These are phyloP conservation scores for Coniochaeta hoffmannii DNA, from an alignment of 2,329 filamentous ascomycete species.

Conservation along the genomic window DNA sequence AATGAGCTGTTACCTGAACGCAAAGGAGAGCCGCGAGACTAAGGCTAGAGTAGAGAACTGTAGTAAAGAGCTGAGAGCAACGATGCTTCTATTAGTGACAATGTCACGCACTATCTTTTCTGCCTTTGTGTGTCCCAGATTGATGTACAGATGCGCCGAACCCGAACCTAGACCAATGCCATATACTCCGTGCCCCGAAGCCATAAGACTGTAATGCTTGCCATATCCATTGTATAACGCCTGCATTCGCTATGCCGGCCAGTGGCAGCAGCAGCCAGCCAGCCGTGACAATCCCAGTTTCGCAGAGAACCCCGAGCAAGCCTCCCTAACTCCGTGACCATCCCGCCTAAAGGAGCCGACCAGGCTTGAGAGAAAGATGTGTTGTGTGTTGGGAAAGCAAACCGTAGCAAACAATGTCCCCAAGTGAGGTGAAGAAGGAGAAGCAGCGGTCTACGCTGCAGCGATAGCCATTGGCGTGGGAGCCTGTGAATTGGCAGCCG, in stretches of 20 bases:
- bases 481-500: slow-evolving; percentile 44
- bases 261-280: not conserved
- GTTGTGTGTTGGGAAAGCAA: not conserved
- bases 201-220: not conserved
- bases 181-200: not conserved
- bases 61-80: not conserved
- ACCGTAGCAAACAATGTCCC: not conserved
- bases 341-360: not conserved
- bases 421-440: not conserved
- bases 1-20: too few species aligned
- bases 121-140: slow-evolving; percentile 1
- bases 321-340: not conserved
- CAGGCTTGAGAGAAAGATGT: too few species aligned
- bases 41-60: too few species aligned
- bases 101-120: not conserved
- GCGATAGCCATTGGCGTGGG: slow-evolving; percentile 33
- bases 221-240: not conserved
- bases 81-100: slow-evolving; percentile 2
- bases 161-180: not conserved
- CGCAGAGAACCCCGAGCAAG: not conserved
- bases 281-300: not conserved
- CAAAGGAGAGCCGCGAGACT: too few species aligned
- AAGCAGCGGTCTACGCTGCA: slow-evolving; percentile 26
- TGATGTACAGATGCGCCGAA: slow-evolving; percentile 6
- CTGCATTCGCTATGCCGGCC: not conserved